These are phyloP conservation scores for Aspergillus sp. DNA, from an alignment of 2,329 filamentous ascomycete genomes.

Conservation along the genomic window DNA sequence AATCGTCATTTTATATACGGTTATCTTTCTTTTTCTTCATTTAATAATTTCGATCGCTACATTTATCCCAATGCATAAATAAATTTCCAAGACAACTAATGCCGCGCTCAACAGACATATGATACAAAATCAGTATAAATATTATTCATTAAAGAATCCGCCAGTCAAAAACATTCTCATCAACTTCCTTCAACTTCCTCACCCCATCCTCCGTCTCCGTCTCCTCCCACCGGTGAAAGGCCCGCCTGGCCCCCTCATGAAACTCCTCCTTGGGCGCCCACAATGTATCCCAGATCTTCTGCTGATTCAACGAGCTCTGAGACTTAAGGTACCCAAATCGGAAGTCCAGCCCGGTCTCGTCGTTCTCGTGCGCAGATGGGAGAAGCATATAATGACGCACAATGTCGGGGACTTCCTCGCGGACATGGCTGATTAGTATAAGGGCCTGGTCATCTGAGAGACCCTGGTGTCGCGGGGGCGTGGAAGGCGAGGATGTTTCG, in stretches of 20 bases:
- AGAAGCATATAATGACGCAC: constrained; percentile 84
- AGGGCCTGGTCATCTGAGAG: constrained; percentile 73
- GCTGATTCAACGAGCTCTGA: constrained; percentile 21
- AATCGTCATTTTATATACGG: neutral
- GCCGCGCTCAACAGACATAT: neutral
- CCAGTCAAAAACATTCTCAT: constrained; percentile 19
- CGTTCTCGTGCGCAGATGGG: constrained; percentile 46
- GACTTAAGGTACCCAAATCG: constrained; percentile 28
- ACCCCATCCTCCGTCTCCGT: neutral
- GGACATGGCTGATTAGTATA: constrained; percentile 87
- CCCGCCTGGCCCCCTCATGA: constrained; percentile 3
- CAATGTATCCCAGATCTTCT: constrained; percentile 27
- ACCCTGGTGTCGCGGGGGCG: constrained; percentile 45
- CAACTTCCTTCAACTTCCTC: constrained; percentile 3
- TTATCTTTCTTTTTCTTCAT: neutral
- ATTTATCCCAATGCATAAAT: neutral
- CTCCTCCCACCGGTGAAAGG: neutral
- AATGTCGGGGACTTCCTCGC: constrained; percentile 83
- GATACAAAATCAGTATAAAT: neutral
- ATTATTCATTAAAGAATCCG: constrained; percentile 13
- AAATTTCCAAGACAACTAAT: neutral
- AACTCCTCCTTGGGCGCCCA: constrained; percentile 27
- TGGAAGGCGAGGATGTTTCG: neutral
- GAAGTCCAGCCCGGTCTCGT: constrained; percentile 30
- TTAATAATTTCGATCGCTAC: neutral